These are phyloP conservation scores for Gracilariopsis chorda DNA, from an alignment of 23 red algal species.

Conservation along the genomic window DNA sequence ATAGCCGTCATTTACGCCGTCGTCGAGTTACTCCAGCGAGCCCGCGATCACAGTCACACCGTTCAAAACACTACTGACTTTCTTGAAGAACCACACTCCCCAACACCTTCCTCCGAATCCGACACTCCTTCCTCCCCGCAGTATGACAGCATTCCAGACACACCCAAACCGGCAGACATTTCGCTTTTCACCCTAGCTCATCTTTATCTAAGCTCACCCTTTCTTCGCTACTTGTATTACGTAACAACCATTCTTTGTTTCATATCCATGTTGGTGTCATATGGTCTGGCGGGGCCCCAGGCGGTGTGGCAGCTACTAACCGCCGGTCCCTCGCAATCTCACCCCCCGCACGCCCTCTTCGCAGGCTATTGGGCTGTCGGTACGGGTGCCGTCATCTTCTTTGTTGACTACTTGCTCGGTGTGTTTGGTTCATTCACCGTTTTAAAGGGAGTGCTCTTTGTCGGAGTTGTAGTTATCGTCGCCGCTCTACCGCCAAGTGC, in stretches of 20 bases:
- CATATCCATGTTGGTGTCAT: constrained; percentile 72
- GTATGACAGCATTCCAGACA: background rate
- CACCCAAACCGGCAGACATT: background rate
- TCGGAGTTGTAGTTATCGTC: constrained; percentile 65
- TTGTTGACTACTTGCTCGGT: constrained; percentile 28
- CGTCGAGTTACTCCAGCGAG: constrained; percentile 79
- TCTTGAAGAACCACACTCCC: background rate
- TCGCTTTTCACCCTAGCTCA: constrained; percentile 43
- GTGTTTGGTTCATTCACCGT: constrained; percentile 69
- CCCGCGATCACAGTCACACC: background rate
- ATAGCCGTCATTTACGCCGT: constrained; percentile 33
- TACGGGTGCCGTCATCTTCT: constrained; percentile 31
- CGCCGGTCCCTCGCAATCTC: background rate
- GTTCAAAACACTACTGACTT: background rate
- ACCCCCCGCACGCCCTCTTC: constrained; percentile 3
- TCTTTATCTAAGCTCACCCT: background rate
- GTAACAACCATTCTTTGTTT: constrained; percentile 43
- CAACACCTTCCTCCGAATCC: background rate
- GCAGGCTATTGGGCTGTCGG: constrained; percentile 15
- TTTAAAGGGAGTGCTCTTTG: constrained; percentile 64
- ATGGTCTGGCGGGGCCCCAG: constrained; percentile 83
- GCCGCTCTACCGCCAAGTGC: constrained; percentile 27
- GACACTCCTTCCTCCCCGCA: background rate
- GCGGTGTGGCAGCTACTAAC: constrained; percentile 36
- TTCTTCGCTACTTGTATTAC: constrained; percentile 23